These are phyloP conservation scores for Cyberlindnera euphorbiiphila DNA, from an alignment of 805 yeast genomes.

Conservation along the genomic window DNA sequence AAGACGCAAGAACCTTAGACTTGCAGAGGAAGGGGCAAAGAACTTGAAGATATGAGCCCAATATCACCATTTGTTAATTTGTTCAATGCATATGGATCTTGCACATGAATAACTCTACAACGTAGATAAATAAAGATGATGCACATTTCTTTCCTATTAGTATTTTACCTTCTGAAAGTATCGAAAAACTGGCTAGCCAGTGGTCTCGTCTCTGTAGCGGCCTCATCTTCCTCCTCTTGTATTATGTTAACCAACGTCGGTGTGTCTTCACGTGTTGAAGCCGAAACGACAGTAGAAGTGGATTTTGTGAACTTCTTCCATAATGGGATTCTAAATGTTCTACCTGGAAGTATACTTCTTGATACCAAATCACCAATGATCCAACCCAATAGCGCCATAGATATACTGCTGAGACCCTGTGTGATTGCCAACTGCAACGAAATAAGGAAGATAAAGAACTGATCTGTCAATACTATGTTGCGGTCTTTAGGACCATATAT, in stretches of 20 bases:
- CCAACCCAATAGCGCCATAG: constrained; percentile 34
- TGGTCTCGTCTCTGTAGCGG: constrained; percentile 35
- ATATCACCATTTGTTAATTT: too few relatives aligned
- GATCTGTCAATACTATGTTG: constrained; percentile 30
- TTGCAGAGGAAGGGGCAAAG: constrained; percentile 39
- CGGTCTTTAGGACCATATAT: constrained; percentile 16
- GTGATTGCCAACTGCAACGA: constrained; percentile 32
- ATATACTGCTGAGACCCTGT: constrained; percentile 28
- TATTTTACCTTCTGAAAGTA: constrained; percentile 36
- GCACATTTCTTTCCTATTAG: neutral
- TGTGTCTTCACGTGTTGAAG: constrained; percentile 9
- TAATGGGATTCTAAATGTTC: constrained; percentile 36
- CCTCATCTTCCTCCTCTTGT: constrained; percentile 18
- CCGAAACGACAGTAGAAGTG: too few relatives aligned
- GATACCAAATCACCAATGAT: constrained; percentile 32
- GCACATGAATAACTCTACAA: neutral
- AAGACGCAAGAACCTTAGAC: constrained; percentile 50
- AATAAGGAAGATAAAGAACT: constrained; percentile 31
- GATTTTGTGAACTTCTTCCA: constrained; percentile 13
- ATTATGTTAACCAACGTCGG: constrained; percentile 4
- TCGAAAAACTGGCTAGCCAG: constrained; percentile 45
- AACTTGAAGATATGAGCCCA: constrained; percentile 23
- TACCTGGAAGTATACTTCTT: constrained; percentile 36
- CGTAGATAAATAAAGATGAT: neutral
- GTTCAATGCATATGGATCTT: too few relatives aligned